Conservation (phyloP, 176 grass and related monocot genomes). For the Hordeum vulgare region MorexV3_pseudomolecules_assembly NC_058521.1:25070932-25071431, state of each 20-base stretch:
- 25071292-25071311: not conserved
- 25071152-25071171: conserved; percentile 9
- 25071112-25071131: not conserved
- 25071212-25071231: not conserved
- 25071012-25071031: not conserved
- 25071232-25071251: not conserved
- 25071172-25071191: not conserved
- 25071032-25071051: not conserved
- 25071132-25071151: not conserved
- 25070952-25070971: not conserved
- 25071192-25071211: not conserved
- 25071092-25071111: conserved; percentile 7
- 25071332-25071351: not conserved
- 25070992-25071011: not conserved
- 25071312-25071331: not conserved
- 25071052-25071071: not conserved
- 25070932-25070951: conserved; percentile 15
- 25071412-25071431: not conserved
- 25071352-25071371: not conserved
- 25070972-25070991: conserved; percentile 22
- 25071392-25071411: not conserved
- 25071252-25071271: not conserved
- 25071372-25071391: conserved; percentile 18
- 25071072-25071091: not conserved
- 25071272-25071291: not conserved